Conservation (phyloP, 495 filamentous ascomycete species). For the Penicillium ucsense region DNA sequence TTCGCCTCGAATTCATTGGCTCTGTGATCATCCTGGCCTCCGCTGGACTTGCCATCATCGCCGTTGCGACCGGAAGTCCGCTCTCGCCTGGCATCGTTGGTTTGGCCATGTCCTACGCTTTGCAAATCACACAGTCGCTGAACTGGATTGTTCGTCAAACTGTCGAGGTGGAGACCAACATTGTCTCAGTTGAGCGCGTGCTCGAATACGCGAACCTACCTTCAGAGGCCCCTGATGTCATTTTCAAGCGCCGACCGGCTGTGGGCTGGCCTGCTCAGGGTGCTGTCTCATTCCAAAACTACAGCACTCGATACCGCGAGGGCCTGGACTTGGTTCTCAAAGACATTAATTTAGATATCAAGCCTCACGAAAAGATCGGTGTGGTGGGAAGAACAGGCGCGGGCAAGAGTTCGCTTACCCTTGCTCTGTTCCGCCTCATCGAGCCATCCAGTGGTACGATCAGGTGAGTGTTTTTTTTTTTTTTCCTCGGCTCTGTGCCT, state of each 20-base stretch:
- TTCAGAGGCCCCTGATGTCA: constrained; percentile 90
- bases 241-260: constrained; percentile 75
- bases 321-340: constrained; percentile 88
- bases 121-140: constrained; percentile 95
- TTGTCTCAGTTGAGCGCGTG: constrained; percentile 95
- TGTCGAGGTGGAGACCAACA: constrained; percentile 98
- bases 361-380: constrained; percentile 94
- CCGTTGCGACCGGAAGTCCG: constrained; percentile 59
- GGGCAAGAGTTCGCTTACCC: constrained; percentile 89
- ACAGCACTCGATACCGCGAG: constrained; percentile 84
- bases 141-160: constrained; percentile 99
- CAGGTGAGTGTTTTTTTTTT: constrained; percentile 26
- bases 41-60: constrained; percentile 72
- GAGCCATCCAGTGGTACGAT: constrained; percentile 74
- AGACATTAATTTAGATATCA: constrained; percentile 83
- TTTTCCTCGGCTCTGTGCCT: neutral
- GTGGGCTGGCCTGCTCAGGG: constrained; percentile 89
- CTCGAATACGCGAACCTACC: constrained; percentile 92
- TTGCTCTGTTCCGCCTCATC: constrained; percentile 93
- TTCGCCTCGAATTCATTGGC: constrained; percentile 92
- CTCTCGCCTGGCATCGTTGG: constrained; percentile 77
- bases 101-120: constrained; percentile 90
- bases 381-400: constrained; percentile 95
- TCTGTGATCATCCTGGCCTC: constrained; percentile 86
- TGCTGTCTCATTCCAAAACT: constrained; percentile 83